Conservation (phyloP, 495 filamentous ascomycete genomes). For the Hypoxylon subgilvum region DNA sequence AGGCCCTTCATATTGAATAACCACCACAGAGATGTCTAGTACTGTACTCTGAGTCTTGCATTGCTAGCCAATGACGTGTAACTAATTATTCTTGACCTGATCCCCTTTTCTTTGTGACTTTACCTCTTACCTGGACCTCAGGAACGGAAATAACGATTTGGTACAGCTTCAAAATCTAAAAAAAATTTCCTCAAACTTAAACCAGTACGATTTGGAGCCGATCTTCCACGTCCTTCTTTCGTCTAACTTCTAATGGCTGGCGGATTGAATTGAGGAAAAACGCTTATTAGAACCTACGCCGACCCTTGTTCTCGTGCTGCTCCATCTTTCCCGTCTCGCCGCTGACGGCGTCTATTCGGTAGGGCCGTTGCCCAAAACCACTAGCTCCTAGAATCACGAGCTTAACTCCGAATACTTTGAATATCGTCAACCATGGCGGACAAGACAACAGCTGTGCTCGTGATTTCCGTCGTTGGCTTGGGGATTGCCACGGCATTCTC, state of each 20-base stretch:
- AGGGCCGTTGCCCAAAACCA: not conserved
- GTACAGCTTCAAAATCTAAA: too few relatives aligned
- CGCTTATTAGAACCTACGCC: not conserved
- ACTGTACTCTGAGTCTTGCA: constrained; percentile 1
- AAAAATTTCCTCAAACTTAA: too few relatives aligned
- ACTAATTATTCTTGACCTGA: constrained; percentile 5
- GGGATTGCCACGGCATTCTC: constrained; percentile 46
- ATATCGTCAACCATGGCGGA: constrained; percentile 40
- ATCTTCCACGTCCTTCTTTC: not conserved
- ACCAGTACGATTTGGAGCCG: not conserved
- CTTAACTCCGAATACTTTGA: constrained; percentile 22
- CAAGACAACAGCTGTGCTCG: constrained; percentile 39
- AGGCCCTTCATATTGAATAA: constrained; percentile 6
- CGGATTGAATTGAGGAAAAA: not conserved
- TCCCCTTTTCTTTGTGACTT: constrained; percentile 10
- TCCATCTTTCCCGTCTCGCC: constrained; percentile 9
- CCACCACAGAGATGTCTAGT: constrained; percentile 3
- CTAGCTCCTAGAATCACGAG: constrained; percentile 19
- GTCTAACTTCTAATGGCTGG: constrained; percentile 15
- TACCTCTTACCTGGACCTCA: too few relatives aligned
- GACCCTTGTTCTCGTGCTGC: constrained; percentile 1
- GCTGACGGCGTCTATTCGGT: constrained; percentile 5
- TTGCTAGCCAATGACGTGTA: constrained; percentile 21
- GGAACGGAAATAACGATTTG: too few relatives aligned
- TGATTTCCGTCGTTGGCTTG: constrained; percentile 43